Evolutionary conservation across 1,284 basidiomycete genomes (phyloP), one percentile per base, ranked within the genome.

Genomic region (Tilletia setariae): DNA sequence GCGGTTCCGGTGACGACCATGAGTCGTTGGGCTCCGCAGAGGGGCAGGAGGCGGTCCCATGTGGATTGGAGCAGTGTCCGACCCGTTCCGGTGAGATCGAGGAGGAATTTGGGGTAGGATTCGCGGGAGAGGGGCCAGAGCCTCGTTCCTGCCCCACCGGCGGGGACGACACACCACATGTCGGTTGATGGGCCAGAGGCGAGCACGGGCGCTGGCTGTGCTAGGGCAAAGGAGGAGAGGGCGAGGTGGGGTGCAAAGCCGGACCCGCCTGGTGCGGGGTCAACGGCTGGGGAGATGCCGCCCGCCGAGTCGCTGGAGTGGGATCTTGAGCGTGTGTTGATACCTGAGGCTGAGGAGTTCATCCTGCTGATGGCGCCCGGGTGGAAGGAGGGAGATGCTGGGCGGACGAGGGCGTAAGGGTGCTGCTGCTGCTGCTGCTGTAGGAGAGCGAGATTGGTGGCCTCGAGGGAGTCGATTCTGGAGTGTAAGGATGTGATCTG

Each of bases 81-180:
- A 1, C 80, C 80, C 3, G 65, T 71, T 9, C 80, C 80, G 19
- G 77, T 79, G 1, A 81, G 72, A 65, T 81, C 80, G 46, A 81
- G 72, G 61, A 81, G 68, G 69, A 81, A 81, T 65, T 81, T 81
- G 70, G 80, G 80, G 69, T 74, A 79, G 35, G 68, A 71, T 59
- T 80, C 77, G 44, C 80, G 70, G 40, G 76, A 79, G 3, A 81
- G 69, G 11, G 80, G 80, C 80, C 80, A 81, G 40, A 81, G 75
- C 63, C 80, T 75, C 2, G 80, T 81, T 13, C 80, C 80, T 1
- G 80, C 77, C 32, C 80, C 80, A 42, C 70, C 70, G 28, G 70
- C 70, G 53, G 70, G 70, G 11, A 71, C 63, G 42, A 71, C 65
- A 46, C 66, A 76, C 80, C 80, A 82, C 28, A 82, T 74, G 21